Evolutionary conservation across 306 rosid genomes (phyloP).

Genomic region (Inga oerstediana): DNA sequence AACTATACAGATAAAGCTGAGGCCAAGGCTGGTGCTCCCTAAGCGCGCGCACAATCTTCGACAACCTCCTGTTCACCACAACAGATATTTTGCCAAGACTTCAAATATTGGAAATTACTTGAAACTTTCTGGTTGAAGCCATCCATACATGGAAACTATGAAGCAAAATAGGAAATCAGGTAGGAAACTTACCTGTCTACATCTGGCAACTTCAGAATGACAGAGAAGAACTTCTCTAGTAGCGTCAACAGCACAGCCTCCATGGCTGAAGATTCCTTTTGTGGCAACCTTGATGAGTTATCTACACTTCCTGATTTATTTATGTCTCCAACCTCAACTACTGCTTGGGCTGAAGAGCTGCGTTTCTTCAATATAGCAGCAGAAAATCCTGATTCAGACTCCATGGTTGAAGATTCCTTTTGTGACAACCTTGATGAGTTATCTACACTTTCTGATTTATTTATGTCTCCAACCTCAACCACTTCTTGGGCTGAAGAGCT

Average conservation of each 20-base stretch:
- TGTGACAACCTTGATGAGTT: conserved; percentile 43
- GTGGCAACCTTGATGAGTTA: conserved; percentile 42
- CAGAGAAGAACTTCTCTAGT: conserved; percentile 69
- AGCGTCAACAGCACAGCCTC: conserved; percentile 59
- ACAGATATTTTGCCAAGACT: not conserved
- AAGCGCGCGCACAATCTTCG: conserved; percentile 53
- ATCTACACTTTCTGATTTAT: conserved; percentile 37
- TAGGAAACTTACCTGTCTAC: conserved; percentile 55
- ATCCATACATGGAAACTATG: not conserved
- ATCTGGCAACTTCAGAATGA: conserved; percentile 60
- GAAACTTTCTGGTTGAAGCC: not conserved
- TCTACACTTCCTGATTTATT: conserved; percentile 37
- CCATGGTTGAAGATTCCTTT: conserved; percentile 48
- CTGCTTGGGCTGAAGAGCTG: conserved; percentile 46
- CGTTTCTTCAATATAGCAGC: conserved; percentile 75
- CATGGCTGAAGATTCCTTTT: conserved; percentile 42
- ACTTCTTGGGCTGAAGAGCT: conserved; percentile 46
- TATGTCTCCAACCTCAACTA: conserved; percentile 30
- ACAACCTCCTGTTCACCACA: conserved; percentile 68
- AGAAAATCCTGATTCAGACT: conserved; percentile 67
- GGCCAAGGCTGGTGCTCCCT: conserved; percentile 64
- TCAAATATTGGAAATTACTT: not conserved
- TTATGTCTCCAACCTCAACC: conserved; percentile 30
- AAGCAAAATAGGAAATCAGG: conserved; percentile 13
- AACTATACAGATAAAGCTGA: conserved; percentile 90